These are phyloP conservation scores for Aspergillus homomorphus DNA, from an alignment of 495 filamentous ascomycete genomes.

Conservation along the genomic window DNA sequence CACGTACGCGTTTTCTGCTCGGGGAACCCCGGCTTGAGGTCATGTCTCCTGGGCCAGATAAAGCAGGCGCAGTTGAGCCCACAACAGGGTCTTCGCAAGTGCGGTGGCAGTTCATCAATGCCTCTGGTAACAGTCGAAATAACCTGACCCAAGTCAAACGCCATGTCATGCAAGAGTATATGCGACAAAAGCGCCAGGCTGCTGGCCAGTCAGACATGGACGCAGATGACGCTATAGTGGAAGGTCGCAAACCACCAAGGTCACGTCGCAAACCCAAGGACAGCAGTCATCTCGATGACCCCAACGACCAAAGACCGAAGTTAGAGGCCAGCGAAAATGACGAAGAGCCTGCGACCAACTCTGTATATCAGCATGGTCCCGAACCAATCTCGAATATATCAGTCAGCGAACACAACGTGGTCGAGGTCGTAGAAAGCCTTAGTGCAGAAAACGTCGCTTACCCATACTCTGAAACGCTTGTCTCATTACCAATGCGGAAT, in stretches of 20 bases:
- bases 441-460: not conserved
- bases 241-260: conserved; percentile 7
- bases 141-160: conserved; percentile 45
- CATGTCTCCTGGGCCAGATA: conserved; percentile 17
- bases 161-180: conserved; percentile 49
- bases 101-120: conserved; percentile 45
- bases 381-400: not conserved
- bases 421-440: not conserved
- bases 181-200: conserved; percentile 40
- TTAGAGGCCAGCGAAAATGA: conserved; percentile 1
- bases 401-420: not conserved
- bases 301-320: conserved; percentile 6
- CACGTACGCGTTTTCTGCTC: not conserved
- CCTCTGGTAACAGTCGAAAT: conserved; percentile 36
- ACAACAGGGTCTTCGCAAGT: conserved; percentile 13
- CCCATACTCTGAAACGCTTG: not conserved
- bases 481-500: not conserved
- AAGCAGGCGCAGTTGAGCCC: not conserved
- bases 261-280: conserved; percentile 24
- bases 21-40: not conserved
- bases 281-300: conserved; percentile 9
- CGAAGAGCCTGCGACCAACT: not conserved
- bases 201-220: conserved; percentile 12
- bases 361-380: not conserved
- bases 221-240: conserved; percentile 16